Evolutionary conservation across 768 basidiomycete genomes (phyloP).

Genomic region (Tulasnella sp.): DNA sequence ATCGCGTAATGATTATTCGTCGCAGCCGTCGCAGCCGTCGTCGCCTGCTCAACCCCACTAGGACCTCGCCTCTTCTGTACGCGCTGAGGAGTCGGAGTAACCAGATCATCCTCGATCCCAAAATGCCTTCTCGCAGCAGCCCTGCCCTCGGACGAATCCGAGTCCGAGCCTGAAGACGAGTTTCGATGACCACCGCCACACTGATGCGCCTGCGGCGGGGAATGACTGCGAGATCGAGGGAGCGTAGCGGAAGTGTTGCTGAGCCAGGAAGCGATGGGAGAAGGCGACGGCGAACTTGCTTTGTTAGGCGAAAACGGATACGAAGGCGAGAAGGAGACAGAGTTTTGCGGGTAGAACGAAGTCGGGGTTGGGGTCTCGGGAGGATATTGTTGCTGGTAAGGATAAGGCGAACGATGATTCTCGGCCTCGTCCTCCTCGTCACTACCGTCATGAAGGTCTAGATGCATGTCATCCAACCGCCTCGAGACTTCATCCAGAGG

Average conservation of each 20-base stretch:
- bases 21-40: neutral
- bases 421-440: neutral
- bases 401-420: neutral
- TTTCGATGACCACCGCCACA: neutral
- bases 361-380: neutral
- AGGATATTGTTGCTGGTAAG: neutral
- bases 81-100: constrained; percentile 3
- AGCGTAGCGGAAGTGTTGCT: neutral
- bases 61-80: neutral
- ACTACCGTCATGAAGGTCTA: neutral
- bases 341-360: neutral
- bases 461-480: neutral
- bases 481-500: neutral
- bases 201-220: neutral
- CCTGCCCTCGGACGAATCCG: neutral
- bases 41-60: neutral
- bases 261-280: neutral
- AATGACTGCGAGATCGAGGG: neutral
- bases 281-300: neutral
- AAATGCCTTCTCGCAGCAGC: neutral
- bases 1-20: neutral
- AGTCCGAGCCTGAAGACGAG: neutral
- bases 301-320: neutral
- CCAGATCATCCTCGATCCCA: constrained; percentile 4
- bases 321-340: neutral